These are phyloP conservation scores for Venturia oleaginea DNA, from an alignment of 2,329 filamentous ascomycete genomes.

Conservation along the genomic window DNA sequence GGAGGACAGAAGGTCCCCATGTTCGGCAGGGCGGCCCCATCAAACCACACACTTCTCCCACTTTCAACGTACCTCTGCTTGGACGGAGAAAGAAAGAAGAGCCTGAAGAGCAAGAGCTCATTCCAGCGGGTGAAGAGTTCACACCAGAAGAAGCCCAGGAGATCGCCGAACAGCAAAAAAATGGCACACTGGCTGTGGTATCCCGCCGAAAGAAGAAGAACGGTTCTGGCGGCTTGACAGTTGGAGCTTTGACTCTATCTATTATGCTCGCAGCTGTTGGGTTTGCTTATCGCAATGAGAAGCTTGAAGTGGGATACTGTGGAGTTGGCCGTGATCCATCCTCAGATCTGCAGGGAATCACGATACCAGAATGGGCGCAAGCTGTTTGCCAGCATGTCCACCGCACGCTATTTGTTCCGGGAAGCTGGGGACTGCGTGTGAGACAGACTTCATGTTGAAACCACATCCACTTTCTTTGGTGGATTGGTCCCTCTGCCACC, in stretches of 20 bases:
- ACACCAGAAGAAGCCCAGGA: constrained; percentile 83
- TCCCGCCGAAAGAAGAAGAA: constrained; percentile 29
- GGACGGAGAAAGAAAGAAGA: constrained; percentile 33
- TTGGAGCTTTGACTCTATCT: constrained; percentile 61
- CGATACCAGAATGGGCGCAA: constrained; percentile 64
- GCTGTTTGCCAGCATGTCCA: constrained; percentile 79
- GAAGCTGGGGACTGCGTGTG: constrained; percentile 69
- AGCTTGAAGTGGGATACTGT: constrained; percentile 96
- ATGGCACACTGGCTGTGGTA: not conserved
- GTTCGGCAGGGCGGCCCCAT: constrained; percentile 43
- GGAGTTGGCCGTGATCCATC: constrained; percentile 62
- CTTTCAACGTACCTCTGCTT: constrained; percentile 49
- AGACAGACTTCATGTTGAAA: constrained; percentile 77
- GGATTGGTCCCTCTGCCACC: constrained; percentile 79
- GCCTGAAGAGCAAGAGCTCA: constrained; percentile 14
- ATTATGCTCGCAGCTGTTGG: constrained; percentile 64
- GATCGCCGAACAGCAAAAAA: constrained; percentile 42
- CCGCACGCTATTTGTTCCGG: constrained; percentile 81
- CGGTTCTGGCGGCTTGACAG: constrained; percentile 44
- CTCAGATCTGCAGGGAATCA: constrained; percentile 48
- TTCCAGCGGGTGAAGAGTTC: constrained; percentile 70
- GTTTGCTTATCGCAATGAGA: constrained; percentile 86
- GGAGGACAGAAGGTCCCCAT: constrained; percentile 34
- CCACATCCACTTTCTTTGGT: constrained; percentile 74
- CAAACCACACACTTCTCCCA: constrained; percentile 48